Conservation (phyloP, 2,329 filamentous ascomycete genomes). For the Neopestalotiopsis clavispora region DNA sequence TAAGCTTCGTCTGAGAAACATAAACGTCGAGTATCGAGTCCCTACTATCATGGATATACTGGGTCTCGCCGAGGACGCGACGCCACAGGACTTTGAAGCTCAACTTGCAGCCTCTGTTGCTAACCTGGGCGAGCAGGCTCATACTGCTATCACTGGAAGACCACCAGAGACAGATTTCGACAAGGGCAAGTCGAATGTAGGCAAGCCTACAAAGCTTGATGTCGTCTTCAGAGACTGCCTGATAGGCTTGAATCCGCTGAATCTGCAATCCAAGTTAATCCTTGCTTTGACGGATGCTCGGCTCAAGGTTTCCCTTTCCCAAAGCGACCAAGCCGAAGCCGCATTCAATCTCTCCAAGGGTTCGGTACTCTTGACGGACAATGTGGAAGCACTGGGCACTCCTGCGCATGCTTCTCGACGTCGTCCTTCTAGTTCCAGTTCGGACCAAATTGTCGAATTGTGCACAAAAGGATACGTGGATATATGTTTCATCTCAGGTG, state of each 20-base stretch:
- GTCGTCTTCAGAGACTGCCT: slow-evolving; percentile 82
- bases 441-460: slow-evolving; percentile 59
- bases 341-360: slow-evolving; percentile 77
- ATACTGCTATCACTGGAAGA: slow-evolving; percentile 49
- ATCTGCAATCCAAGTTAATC: slow-evolving; percentile 75
- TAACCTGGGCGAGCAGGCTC: slow-evolving; percentile 71
- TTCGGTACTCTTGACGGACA: slow-evolving; percentile 82
- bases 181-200: slow-evolving; percentile 34
- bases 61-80: slow-evolving; percentile 69
- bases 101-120: slow-evolving; percentile 81
- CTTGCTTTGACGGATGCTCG: slow-evolving; percentile 80
- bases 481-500: slow-evolving; percentile 85
- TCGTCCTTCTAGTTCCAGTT: slow-evolving; percentile 43
- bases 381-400: slow-evolving; percentile 55
- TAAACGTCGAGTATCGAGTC: slow-evolving; percentile 88
- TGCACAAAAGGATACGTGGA: slow-evolving; percentile 79
- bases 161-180: slow-evolving; percentile 21
- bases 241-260: slow-evolving; percentile 82
- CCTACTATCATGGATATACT: slow-evolving; percentile 81
- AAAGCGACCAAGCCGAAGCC: slow-evolving; percentile 66
- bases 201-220: slow-evolving; percentile 70
- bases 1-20: slow-evolving; percentile 84
- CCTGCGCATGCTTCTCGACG: slow-evolving; percentile 44
- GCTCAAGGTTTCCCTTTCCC: slow-evolving; percentile 70
- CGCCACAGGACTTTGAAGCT: slow-evolving; percentile 74